phyloP scores from a whole-genome alignment of 768 basidiomycete genomes.

The Pholiota conissans region DNA sequence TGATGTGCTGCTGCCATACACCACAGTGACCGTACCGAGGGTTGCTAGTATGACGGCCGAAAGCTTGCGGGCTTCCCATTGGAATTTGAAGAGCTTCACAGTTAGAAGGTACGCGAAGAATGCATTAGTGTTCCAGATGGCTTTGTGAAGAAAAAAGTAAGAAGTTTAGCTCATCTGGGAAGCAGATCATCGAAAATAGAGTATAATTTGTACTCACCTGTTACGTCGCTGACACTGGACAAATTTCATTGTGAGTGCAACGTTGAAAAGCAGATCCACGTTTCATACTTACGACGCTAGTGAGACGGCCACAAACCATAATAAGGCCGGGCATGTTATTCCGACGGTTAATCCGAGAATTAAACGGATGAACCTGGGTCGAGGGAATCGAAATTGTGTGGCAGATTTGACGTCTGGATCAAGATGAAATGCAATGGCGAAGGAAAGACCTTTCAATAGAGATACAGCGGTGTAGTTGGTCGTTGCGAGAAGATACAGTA shows the following conservation, averaged over 20 bases:
- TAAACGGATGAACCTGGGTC: conserved; percentile 35
- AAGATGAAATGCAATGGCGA: conserved; percentile 50
- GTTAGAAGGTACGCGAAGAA: conserved; percentile 91
- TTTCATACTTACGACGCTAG: conserved; percentile 65
- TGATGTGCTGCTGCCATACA: conserved; percentile 68
- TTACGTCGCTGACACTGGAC: conserved; percentile 77
- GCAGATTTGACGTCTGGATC: conserved; percentile 30
- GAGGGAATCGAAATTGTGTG: conserved; percentile 35
- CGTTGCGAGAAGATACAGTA: conserved; percentile 59
- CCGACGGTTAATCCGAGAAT: conserved; percentile 50
- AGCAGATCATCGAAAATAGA: conserved; percentile 5
- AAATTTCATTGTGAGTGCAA: conserved; percentile 9
- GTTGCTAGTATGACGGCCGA: conserved; percentile 80
- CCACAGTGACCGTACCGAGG: conserved; percentile 74
- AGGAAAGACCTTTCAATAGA: conserved; percentile 51
- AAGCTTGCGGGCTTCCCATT: conserved; percentile 65
- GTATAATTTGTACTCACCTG: conserved; percentile 39
- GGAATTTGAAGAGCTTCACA: conserved; percentile 63
- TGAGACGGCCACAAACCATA: conserved; percentile 77
- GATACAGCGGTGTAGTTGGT: conserved; percentile 47
- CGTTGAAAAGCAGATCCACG: background rate
- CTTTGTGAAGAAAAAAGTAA: conserved; percentile 27
- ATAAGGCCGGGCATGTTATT: conserved; percentile 60
- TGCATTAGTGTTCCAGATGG: conserved; percentile 86
- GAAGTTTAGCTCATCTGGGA: background rate